A percentile compares a stretch with the other conserved stretches of the same genome.
Evolutionary conservation across 2,329 filamentous ascomycete species (phyloP).

Genomic region (Talaromyces islandicus): DNA sequence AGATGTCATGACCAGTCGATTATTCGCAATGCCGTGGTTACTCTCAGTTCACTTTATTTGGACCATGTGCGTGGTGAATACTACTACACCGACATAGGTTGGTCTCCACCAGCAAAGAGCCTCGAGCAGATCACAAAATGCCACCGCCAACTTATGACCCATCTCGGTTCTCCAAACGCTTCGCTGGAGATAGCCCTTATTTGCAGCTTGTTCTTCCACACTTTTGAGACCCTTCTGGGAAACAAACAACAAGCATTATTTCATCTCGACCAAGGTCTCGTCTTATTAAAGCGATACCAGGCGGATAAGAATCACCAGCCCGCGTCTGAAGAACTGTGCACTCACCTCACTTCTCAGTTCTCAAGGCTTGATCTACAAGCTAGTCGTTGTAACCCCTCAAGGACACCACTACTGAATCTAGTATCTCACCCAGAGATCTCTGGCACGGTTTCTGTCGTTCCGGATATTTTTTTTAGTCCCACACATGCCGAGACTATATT

Average conservation of each 20-base stretch:
- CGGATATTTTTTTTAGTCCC: background rate
- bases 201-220: background rate
- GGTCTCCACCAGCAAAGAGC: background rate
- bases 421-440: background rate
- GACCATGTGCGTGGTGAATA: slow-evolving; percentile 18
- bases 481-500: background rate
- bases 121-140: background rate
- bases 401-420: background rate
- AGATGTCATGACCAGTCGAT: slow-evolving; percentile 17
- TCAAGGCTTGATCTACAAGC: background rate
- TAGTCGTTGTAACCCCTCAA: background rate
- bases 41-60: slow-evolving; percentile 16
- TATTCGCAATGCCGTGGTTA: slow-evolving; percentile 17
- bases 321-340: background rate
- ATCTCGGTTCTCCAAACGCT: background rate
- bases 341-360: background rate
- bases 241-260: background rate
- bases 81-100: background rate
- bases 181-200: background rate
- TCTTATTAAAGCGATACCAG: background rate
- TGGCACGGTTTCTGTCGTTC: background rate
- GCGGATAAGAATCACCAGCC: background rate
- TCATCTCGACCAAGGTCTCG: background rate
- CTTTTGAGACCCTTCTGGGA: background rate
- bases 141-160: background rate